Conservation (phyloP, 2,329 filamentous ascomycete species). For the Blastomyces gilchristii region DNA sequence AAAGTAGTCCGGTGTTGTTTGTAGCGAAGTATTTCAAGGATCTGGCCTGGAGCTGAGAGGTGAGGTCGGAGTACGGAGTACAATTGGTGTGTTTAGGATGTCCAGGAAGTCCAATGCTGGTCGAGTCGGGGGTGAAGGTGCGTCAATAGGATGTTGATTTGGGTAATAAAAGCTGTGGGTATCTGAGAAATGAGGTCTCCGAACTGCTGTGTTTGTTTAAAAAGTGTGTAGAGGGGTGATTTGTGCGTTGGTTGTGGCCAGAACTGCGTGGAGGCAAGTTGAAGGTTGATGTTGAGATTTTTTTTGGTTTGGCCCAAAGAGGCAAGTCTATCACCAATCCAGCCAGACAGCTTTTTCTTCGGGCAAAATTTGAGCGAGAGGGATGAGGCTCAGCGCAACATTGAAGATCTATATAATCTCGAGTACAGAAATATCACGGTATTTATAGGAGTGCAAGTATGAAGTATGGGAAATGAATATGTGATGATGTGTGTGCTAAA, state of each 20-base stretch:
- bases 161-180: background rate
- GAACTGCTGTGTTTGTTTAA: background rate
- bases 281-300: conserved; percentile 8
- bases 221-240: background rate
- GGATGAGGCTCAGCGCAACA: background rate
- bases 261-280: background rate
- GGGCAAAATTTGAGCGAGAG: background rate
- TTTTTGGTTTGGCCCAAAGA: conserved; percentile 5
- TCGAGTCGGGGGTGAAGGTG: background rate
- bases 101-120: background rate
- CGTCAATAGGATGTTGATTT: background rate
- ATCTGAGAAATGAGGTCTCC: background rate
- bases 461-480: background rate
- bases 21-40: conserved; percentile 2
- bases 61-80: conserved; percentile 4
- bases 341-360: background rate
- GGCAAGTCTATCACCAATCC: conserved; percentile 1
- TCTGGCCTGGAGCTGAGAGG: conserved; percentile 4
- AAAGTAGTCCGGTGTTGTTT: background rate
- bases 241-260: background rate
- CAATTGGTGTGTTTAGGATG: background rate
- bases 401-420: background rate
- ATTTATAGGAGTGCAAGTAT: background rate
- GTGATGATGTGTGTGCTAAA: background rate
- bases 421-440: background rate